A percentile compares a stretch with the other conserved stretches of the same genome.
These are phyloP conservation scores for Grammothele lineata DNA, from an alignment of 768 basidiomycete genomes.

Conservation along the genomic window DNA sequence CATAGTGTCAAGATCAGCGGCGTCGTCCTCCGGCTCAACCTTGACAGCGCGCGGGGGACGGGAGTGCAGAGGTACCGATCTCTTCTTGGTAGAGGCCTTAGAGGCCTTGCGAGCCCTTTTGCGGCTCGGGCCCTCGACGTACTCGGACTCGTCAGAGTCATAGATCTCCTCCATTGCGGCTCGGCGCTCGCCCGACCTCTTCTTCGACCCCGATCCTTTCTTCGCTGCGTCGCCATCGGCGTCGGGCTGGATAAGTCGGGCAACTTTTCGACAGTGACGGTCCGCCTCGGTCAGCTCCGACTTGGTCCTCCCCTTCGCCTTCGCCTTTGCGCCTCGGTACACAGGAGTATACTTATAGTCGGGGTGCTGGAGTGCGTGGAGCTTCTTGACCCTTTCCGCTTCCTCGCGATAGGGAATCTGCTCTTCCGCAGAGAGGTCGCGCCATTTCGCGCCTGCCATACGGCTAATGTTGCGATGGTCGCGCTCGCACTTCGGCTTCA, in stretches of 20 bases:
- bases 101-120: neutral
- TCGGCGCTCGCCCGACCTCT: conserved; percentile 7
- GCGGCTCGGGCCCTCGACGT: neutral
- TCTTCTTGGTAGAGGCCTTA: neutral
- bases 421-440: conserved; percentile 42
- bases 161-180: neutral
- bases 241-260: conserved; percentile 32
- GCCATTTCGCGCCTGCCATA: conserved; percentile 70
- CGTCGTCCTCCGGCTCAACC: conserved; percentile 1
- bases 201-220: neutral
- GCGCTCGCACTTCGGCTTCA: conserved; percentile 50
- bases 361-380: conserved; percentile 50
- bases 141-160: conserved; percentile 2
- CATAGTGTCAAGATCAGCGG: neutral
- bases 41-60: conserved; percentile 1
- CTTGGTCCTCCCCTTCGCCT: conserved; percentile 32
- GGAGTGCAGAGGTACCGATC: neutral
- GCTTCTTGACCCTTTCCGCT: conserved; percentile 43
- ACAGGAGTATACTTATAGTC: conserved; percentile 61
- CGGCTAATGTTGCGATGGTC: conserved; percentile 73
- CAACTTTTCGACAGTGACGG: conserved; percentile 36
- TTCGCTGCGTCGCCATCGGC: conserved; percentile 29
- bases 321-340: conserved; percentile 35
- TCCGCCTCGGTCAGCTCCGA: conserved; percentile 30
- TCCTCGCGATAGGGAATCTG: conserved; percentile 41